These are phyloP conservation scores for Brassica juncea DNA, from an alignment of 345 rosid species.

Conservation along the genomic window DNA sequence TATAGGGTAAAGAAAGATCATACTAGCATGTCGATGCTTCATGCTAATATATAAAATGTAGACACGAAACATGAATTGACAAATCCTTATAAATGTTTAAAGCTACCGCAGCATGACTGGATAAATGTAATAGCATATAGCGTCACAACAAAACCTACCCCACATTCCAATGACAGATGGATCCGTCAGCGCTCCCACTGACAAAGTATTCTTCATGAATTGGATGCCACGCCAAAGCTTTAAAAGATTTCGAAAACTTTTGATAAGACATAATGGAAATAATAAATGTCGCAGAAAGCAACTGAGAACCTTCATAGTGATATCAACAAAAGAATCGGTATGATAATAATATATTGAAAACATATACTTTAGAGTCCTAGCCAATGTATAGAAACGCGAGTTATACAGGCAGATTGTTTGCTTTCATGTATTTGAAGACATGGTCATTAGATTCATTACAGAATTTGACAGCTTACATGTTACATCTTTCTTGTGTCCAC, in stretches of 20 bases:
- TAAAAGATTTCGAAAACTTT: constrained; percentile 5
- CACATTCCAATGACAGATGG: constrained; percentile 94
- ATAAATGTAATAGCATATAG: not conserved
- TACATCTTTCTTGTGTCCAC: constrained; percentile 91
- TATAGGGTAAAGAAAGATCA: constrained; percentile 2
- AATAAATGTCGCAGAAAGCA: constrained; percentile 13
- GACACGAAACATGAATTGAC: constrained; percentile 17
- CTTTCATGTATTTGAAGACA: too few relatives aligned
- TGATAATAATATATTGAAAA: not conserved
- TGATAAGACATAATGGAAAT: constrained; percentile 14
- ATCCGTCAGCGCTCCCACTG: constrained; percentile 93
- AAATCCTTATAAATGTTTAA: not conserved
- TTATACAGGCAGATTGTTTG: not conserved
- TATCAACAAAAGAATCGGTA: constrained; percentile 3
- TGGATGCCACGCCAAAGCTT: constrained; percentile 99
- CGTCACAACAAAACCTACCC: constrained; percentile 55
- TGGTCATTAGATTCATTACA: too few relatives aligned
- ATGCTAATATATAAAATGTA: not conserved
- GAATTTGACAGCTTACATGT: constrained; percentile 60
- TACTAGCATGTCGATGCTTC: not conserved
- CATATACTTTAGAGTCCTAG: not conserved
- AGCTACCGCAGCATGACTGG: not conserved
- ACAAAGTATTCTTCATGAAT: constrained; percentile 97
- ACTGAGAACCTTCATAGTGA: not conserved
- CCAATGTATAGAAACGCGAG: constrained; percentile 1